phyloP scores from a whole-genome alignment of 306 rosid species.

The Canavalia gladiata region DNA sequence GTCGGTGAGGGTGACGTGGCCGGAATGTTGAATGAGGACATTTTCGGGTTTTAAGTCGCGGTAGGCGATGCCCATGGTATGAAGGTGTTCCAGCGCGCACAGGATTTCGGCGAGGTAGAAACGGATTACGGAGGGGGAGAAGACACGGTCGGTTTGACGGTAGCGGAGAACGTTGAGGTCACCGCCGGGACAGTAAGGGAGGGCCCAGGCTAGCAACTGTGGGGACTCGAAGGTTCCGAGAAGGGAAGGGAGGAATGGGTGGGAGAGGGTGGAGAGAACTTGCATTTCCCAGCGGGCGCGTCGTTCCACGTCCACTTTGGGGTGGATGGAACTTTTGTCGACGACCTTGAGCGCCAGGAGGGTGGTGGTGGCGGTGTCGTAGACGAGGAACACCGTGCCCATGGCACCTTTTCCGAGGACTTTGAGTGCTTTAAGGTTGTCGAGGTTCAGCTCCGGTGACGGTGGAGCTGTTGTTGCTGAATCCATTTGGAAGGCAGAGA shows the following conservation, averaged over 20 bases:
- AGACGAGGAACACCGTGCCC: slow-evolving; percentile 94
- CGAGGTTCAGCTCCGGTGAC: slow-evolving; percentile 62
- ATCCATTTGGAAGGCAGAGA: slow-evolving; percentile 52
- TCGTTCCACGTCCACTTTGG: slow-evolving; percentile 77
- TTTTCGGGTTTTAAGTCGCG: slow-evolving; percentile 96
- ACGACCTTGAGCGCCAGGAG: slow-evolving; percentile 85
- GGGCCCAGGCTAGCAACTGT: slow-evolving; percentile 75
- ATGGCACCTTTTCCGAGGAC: slow-evolving; percentile 91
- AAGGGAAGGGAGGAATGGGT: slow-evolving; percentile 77
- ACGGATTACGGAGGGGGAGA: slow-evolving; percentile 79
- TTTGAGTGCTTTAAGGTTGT: slow-evolving; percentile 68
- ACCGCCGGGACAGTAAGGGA: slow-evolving; percentile 95
- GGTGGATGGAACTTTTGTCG: slow-evolving; percentile 63
- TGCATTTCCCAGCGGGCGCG: slow-evolving; percentile 90
- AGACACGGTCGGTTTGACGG: slow-evolving; percentile 78
- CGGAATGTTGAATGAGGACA: slow-evolving; percentile 79
- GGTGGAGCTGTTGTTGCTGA: slow-evolving; percentile 47
- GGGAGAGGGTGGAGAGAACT: slow-evolving; percentile 71
- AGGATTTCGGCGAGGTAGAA: slow-evolving; percentile 87
- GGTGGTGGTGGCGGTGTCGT: slow-evolving; percentile 48
- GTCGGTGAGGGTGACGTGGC: slow-evolving; percentile 94
- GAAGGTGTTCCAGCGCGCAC: slow-evolving; percentile 87
- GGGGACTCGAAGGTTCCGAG: slow-evolving; percentile 63
- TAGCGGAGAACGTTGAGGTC: slow-evolving; percentile 89
- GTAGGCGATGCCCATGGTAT: slow-evolving; percentile 81